Conservation (phyloP, 192 early-diverging fungal species). For the Chytriomyces sp. region DNA sequence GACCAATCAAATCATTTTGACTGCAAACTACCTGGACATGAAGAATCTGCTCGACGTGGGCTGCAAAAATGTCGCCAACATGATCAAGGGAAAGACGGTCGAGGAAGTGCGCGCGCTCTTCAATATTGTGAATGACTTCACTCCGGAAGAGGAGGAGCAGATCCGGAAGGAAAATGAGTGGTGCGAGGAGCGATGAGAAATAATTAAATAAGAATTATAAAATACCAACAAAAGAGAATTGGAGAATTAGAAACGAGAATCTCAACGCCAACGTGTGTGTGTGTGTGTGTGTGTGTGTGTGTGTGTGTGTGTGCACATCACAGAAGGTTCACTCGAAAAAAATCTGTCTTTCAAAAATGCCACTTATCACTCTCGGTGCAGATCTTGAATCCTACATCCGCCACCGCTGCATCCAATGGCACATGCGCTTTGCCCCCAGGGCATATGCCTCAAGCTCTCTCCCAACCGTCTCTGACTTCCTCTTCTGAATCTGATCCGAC, state of each 20-base stretch:
- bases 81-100: constrained; percentile 86
- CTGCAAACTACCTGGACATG: constrained; percentile 70
- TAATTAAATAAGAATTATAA: background rate
- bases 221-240: background rate
- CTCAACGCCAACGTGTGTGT: background rate
- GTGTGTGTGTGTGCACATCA: background rate
- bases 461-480: background rate
- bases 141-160: constrained; percentile 92
- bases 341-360: no score
- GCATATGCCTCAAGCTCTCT: no score
- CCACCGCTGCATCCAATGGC: background rate
- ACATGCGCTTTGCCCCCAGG: background rate
- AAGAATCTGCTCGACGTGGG: constrained; percentile 64
- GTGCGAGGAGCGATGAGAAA: constrained; percentile 44
- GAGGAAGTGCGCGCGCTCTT: constrained; percentile 87
- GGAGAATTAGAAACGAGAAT: background rate
- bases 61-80: constrained; percentile 89
- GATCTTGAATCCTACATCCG: background rate
- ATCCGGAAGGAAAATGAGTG: constrained; percentile 61
- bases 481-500: background rate
- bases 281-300: no score
- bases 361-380: background rate
- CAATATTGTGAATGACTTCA: constrained; percentile 97
- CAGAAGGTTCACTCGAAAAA: no score
- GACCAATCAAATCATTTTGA: constrained; percentile 92